Conservation (phyloP, 352 stramenopile species). For the Phytopythium helicoides region DNA sequence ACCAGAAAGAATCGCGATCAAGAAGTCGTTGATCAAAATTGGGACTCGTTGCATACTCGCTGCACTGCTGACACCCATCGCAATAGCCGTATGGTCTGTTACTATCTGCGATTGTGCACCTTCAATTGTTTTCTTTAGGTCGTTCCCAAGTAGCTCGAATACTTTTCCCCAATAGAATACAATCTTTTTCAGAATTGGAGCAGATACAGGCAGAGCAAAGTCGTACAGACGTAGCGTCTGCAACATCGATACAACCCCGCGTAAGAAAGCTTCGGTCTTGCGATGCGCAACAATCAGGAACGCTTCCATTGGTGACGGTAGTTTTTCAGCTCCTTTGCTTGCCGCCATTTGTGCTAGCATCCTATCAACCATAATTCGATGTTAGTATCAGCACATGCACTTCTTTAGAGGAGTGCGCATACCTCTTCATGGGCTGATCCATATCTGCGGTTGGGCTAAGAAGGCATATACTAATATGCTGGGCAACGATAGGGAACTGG, state of each 20-base stretch:
- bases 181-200: constrained; percentile 73
- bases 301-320: constrained; percentile 56
- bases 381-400: too few relatives aligned
- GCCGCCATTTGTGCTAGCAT: constrained; percentile 50
- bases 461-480: constrained; percentile 73
- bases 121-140: constrained; percentile 28
- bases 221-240: constrained; percentile 64
- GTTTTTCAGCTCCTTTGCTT: constrained; percentile 43
- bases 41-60: constrained; percentile 34
- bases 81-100: constrained; percentile 25
- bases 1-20: constrained; percentile 44
- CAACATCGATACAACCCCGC: constrained; percentile 63
- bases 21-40: constrained; percentile 69
- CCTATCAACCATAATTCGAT: too few relatives aligned
- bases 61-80: constrained; percentile 13
- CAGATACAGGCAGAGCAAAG: constrained; percentile 44
- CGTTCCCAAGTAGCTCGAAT: constrained; percentile 53
- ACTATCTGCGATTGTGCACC: too few relatives aligned
- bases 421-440: constrained; percentile 74
- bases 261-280: constrained; percentile 72
- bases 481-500: constrained; percentile 73
- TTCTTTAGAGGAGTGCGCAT: too few relatives aligned
- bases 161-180: constrained; percentile 73
- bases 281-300: constrained; percentile 65
- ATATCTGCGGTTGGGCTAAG: constrained; percentile 61